Percentiles rank a stretch among this genome's conserved stretches.
phyloP scores from a whole-genome alignment of 345 rosid species.

The Populus tremula region DNA sequence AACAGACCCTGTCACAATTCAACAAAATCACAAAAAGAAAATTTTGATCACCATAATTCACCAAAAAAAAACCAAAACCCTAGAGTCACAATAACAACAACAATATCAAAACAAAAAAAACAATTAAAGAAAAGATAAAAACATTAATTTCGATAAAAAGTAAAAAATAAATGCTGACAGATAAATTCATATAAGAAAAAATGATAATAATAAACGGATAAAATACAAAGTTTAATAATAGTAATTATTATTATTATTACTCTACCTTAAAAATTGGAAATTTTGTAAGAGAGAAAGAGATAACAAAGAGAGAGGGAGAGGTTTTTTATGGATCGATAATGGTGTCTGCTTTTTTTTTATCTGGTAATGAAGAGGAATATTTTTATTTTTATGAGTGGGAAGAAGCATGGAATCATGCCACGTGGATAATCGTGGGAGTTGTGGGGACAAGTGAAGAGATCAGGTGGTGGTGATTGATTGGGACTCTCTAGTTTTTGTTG shows the following conservation, averaged over 20 bases:
- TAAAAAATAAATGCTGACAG: not conserved
- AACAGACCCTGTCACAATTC: not conserved
- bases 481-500: not conserved
- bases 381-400: not conserved
- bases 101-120: not conserved
- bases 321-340: not conserved
- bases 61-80: not conserved
- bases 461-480: slow-evolving; percentile 1
- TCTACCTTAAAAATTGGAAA: not conserved
- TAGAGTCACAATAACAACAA: not conserved
- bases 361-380: not conserved
- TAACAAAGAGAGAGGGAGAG: not conserved
- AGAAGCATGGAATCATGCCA: not conserved
- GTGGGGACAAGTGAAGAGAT: not conserved
- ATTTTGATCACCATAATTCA: not conserved
- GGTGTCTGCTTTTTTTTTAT: not conserved
- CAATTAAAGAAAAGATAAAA: not conserved
- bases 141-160: not conserved
- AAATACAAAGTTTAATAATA: not conserved
- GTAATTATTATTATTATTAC: not conserved
- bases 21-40: not conserved
- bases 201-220: not conserved
- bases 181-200: not conserved
- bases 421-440: not conserved
- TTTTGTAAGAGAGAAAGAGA: not conserved